Percentiles rank a stretch among this genome's conserved stretches.
These are phyloP conservation scores for Pyrus communis DNA, from an alignment of 306 rosid species.

Conservation along the genomic window DNA sequence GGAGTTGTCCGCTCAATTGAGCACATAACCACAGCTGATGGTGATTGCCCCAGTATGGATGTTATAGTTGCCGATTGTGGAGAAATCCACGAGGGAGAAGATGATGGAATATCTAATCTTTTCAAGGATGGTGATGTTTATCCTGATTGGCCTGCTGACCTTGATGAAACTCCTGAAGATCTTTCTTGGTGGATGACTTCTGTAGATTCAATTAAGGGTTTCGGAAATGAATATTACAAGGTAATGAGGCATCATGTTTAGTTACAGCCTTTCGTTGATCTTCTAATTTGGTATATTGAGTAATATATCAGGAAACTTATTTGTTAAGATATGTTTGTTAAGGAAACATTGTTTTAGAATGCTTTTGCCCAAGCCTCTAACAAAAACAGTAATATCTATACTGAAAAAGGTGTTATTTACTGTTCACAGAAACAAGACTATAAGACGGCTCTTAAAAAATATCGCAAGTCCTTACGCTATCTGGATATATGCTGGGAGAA, in stretches of 20 bases:
- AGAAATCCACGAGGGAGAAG: conserved; percentile 59
- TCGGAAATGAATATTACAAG: conserved; percentile 75
- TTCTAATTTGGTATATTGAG: not conserved
- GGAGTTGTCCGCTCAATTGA: conserved; percentile 81
- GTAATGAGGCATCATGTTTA: conserved; percentile 16
- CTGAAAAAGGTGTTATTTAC: not conserved
- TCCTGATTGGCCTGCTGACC: conserved; percentile 94
- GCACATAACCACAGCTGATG: conserved; percentile 39
- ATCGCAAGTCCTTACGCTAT: conserved; percentile 72
- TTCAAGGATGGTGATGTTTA: conserved; percentile 80
- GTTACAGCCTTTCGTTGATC: not conserved
- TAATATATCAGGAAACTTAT: not conserved
- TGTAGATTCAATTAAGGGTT: conserved; percentile 58
- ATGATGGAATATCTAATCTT: conserved; percentile 73
- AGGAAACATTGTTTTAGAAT: not conserved
- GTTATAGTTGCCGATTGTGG: conserved; percentile 64
- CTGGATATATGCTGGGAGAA: conserved; percentile 94
- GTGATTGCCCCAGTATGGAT: conserved; percentile 47
- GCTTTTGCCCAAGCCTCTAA: not conserved
- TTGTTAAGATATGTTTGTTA: not conserved
- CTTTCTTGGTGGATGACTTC: conserved; percentile 80
- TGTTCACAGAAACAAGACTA: conserved; percentile 65
- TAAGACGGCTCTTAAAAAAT: conserved; percentile 78
- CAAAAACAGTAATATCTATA: not conserved
- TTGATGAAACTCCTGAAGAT: conserved; percentile 52